Conservation (phyloP, 768 basidiomycete genomes). For the Trametes elegans region DNA sequence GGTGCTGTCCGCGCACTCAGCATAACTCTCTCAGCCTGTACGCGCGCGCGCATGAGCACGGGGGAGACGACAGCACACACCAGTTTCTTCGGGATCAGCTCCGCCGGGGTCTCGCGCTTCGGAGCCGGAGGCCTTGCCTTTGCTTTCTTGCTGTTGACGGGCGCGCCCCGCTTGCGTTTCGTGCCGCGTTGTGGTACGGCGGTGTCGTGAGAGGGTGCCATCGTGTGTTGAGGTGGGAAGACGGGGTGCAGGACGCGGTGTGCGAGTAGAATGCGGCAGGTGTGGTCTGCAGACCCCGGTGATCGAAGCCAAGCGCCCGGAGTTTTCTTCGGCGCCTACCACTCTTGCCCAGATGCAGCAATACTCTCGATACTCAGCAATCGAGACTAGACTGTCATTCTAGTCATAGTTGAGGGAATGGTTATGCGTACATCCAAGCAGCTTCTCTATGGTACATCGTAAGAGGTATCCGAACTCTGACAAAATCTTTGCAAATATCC, state of each 20-base stretch:
- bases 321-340: too few relatives aligned
- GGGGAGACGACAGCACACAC: not conserved
- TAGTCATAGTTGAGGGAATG: too few relatives aligned
- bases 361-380: too few relatives aligned
- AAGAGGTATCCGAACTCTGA: too few relatives aligned
- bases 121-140: conserved; percentile 55
- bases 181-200: not conserved
- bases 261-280: not conserved
- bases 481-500: too few relatives aligned
- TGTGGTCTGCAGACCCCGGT: too few relatives aligned
- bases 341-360: too few relatives aligned
- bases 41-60: not conserved
- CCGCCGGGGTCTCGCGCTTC: conserved; percentile 11
- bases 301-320: too few relatives aligned
- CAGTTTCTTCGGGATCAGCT: conserved; percentile 14
- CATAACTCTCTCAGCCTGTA: conserved; percentile 1
- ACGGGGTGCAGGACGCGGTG: not conserved
- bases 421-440: too few relatives aligned
- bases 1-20: conserved; percentile 51
- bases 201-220: not conserved
- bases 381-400: too few relatives aligned
- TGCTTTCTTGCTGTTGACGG: conserved; percentile 42
- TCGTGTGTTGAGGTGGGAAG: not conserved
- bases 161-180: conserved; percentile 38
- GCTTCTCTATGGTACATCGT: too few relatives aligned